Percentiles rank a stretch among this genome's conserved stretches.
Conservation (phyloP, 2,329 filamentous ascomycete genomes). For the Apiospora sp. region DNA sequence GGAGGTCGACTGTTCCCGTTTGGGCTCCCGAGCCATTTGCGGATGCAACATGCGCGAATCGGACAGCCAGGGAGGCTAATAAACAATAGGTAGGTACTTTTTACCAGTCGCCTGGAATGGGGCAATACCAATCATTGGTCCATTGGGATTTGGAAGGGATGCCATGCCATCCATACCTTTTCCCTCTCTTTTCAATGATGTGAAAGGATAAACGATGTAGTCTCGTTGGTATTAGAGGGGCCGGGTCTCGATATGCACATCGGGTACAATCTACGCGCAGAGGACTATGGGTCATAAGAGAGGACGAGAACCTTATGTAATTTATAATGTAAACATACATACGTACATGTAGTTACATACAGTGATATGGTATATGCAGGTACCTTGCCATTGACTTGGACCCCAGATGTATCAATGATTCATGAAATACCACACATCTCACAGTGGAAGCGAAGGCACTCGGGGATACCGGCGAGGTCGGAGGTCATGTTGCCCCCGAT, state of each 20-base stretch:
- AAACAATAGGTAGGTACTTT: conserved; percentile 14
- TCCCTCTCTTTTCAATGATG: no score
- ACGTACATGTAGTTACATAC: neutral
- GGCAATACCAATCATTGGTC: neutral
- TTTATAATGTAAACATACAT: neutral
- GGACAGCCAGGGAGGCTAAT: conserved; percentile 1
- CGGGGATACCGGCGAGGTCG: conserved; percentile 19
- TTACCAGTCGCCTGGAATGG: conserved; percentile 19
- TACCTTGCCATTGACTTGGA: neutral
- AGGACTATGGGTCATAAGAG: no score
- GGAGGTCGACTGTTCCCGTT: conserved; percentile 8
- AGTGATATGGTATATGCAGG: neutral
- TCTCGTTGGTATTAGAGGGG: neutral
- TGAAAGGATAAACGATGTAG: no score
- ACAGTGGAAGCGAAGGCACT: neutral
- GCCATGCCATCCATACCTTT: neutral
- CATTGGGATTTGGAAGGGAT: neutral
- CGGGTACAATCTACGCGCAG: neutral
- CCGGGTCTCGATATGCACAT: neutral
- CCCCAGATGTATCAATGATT: neutral
- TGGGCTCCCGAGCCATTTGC: conserved; percentile 12
- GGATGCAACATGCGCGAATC: neutral
- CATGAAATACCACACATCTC: neutral
- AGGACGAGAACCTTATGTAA: no score
- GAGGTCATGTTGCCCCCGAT: conserved; percentile 11